A percentile compares a stretch with the other conserved stretches of the same genome.
These are phyloP conservation scores for Neonectria faginata DNA, from an alignment of 2,329 filamentous ascomycete genomes.

Conservation along the genomic window DNA sequence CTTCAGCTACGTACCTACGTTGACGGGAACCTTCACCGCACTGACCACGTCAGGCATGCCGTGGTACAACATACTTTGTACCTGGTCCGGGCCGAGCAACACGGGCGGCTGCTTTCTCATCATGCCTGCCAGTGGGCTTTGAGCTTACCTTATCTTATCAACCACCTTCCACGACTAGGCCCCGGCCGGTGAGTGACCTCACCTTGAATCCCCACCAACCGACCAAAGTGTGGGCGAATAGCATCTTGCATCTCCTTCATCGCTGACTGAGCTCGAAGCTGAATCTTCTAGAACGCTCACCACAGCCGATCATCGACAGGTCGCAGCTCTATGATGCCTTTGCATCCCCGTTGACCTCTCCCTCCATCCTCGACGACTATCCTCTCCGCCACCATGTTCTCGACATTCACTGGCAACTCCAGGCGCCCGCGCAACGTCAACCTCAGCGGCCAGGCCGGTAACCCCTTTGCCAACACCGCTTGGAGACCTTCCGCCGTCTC, in stretches of 20 bases:
- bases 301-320: conserved; percentile 16
- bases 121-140: neutral
- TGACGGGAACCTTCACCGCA: conserved; percentile 4
- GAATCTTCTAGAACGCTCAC: conserved; percentile 46
- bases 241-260: conserved; percentile 29
- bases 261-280: conserved; percentile 43
- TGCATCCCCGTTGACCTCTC: conserved; percentile 22
- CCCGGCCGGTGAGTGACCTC: conserved; percentile 34
- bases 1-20: conserved; percentile 6
- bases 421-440: conserved; percentile 92
- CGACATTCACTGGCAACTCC: conserved; percentile 89
- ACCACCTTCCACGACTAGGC: conserved; percentile 9
- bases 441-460: conserved; percentile 84
- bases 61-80: neutral
- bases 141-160: conserved; percentile 33
- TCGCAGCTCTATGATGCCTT: conserved; percentile 31
- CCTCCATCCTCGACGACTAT: conserved; percentile 20
- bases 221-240: conserved; percentile 37
- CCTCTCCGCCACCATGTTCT: conserved; percentile 74
- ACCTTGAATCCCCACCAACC: conserved; percentile 42
- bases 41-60: conserved; percentile 12
- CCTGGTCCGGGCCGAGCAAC: neutral
- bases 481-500: conserved; percentile 68
- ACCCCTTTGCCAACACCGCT: conserved; percentile 78
- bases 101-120: neutral